Evolutionary conservation across 2,329 filamentous ascomycete genomes (phyloP).

Genomic region (Fusarium incarnatum): DNA sequence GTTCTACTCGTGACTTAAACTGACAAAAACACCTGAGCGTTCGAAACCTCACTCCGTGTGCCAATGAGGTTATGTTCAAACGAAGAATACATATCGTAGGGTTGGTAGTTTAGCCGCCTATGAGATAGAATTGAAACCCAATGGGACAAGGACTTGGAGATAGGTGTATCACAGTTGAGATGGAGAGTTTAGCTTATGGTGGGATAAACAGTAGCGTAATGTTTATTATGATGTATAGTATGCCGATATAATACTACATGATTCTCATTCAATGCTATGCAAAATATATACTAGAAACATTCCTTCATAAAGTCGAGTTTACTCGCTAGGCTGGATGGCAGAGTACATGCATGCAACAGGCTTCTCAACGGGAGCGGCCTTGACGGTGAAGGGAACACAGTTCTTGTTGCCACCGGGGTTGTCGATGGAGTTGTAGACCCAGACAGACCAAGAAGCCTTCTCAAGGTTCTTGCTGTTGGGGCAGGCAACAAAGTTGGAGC

Average conservation of each 20-base stretch:
- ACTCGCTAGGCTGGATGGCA: neutral
- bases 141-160: no score
- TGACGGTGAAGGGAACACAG: constrained; percentile 53
- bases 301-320: neutral
- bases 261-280: neutral
- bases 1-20: neutral
- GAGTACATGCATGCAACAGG: constrained; percentile 55
- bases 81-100: no score
- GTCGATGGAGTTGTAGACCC: constrained; percentile 48
- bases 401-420: constrained; percentile 53
- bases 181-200: neutral
- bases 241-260: neutral
- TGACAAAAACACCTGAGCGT: no score
- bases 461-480: constrained; percentile 49
- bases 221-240: neutral
- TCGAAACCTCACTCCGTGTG: no score
- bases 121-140: no score
- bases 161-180: no score
- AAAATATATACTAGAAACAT: constrained; percentile 8
- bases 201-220: neutral
- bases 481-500: constrained; percentile 63
- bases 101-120: no score
- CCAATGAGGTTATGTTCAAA: no score
- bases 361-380: constrained; percentile 43
- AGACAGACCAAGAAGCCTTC: constrained; percentile 55